A percentile compares a stretch with the other conserved stretches of the same genome.
These are phyloP conservation scores for Cardamine chenopodiifolia DNA, from an alignment of 345 rosid genomes.

Conservation along the genomic window DNA sequence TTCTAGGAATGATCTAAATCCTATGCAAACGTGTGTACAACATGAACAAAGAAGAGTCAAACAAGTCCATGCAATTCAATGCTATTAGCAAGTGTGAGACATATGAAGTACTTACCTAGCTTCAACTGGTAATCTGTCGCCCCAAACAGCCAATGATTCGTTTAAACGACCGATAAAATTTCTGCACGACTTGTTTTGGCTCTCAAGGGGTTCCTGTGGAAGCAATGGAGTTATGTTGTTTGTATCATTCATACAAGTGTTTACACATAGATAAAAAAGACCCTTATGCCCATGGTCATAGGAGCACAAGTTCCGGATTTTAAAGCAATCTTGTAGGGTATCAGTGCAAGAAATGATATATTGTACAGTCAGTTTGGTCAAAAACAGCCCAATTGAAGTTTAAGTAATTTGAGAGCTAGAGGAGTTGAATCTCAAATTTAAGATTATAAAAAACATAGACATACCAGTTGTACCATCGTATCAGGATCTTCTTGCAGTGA, in stretches of 20 bases:
- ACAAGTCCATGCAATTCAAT: conserved; percentile 13
- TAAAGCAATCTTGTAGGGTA: not conserved
- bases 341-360: not conserved
- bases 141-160: conserved; percentile 73
- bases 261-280: no score
- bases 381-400: not conserved
- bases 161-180: conserved; percentile 63
- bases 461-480: conserved; percentile 61
- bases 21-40: not conserved
- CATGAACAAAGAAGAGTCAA: conserved; percentile 6
- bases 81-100: not conserved
- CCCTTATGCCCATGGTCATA: no score
- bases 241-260: conserved; percentile 14
- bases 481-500: conserved; percentile 59
- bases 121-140: conserved; percentile 63
- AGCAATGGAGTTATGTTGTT: conserved; percentile 25
- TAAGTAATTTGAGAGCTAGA: conserved; percentile 2
- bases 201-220: conserved; percentile 72
- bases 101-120: conserved; percentile 61
- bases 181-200: conserved; percentile 63
- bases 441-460: conserved; percentile 23
- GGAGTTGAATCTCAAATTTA: conserved; percentile 2
- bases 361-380: conserved; percentile 7
- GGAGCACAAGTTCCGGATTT: not conserved
- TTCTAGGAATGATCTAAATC: not conserved